Base-by-base conservation (phyloP, 768 basidiomycete species). In the Botryobasidium botryosum region DNA sequence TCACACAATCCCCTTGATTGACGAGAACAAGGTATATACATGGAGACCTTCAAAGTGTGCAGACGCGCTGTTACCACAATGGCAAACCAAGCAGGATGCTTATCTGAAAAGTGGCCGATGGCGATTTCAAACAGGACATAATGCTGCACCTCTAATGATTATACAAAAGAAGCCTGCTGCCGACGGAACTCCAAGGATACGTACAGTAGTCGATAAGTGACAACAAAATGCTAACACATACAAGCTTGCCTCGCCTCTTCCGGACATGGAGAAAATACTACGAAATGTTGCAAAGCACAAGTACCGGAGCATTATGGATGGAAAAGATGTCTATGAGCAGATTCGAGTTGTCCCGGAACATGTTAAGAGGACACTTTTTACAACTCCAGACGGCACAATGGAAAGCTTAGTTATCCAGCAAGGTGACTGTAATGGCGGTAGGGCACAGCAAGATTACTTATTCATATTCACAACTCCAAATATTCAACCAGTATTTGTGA, bases 381-480 rank as follows among this genome's bases (percentile, higher is more conserved):
- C 21, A 13, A 44, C 43, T n/a, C 43, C 43, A 2, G 43, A 44
- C n/a, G 33, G 43, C 5, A 44, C 43, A 3, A 44, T 44, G 43
- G 43, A 44, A 20, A 44, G 43, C 20, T 37, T 44, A 37, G 43
- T 44, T 5, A 23, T 44, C 52, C 53, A 41, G 47, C 50, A 50
- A 33, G 52, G 50, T 2, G 47, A 50, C 25, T 45, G 45, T 37
- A 67, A n/a, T n/a, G n/a, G n/a, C n/a, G n/a, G n/a, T n/a, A n/a
- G n/a, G n/a, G n/a, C n/a, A n/a, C n/a, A n/a, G n/a, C n/a, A n/a
- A n/a, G n/a, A n/a, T n/a, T n/a, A n/a, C n/a, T n/a, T n/a, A n/a
- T n/a, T n/a, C n/a, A n/a, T n/a, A n/a, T n/a, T n/a, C n/a, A n/a
- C n/a, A n/a, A n/a, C n/a, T n/a, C n/a, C n/a, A n/a, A n/a, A n/a